A percentile compares a stretch with the other conserved stretches of the same genome.
phyloP scores from a whole-genome alignment of 305 asterid species.

The Solanum hybrid region DNA sequence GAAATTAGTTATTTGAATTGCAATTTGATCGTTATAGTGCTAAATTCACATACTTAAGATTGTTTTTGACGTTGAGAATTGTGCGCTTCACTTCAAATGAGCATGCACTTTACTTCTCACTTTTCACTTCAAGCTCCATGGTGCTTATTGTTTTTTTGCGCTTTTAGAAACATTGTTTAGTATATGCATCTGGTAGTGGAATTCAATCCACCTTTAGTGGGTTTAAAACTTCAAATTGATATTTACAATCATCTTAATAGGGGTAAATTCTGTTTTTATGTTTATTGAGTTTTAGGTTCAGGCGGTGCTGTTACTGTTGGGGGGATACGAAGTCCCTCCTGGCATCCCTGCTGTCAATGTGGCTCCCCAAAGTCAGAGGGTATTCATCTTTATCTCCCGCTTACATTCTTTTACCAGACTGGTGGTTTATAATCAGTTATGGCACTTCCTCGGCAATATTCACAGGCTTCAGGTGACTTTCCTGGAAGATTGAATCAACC shows the following conservation, averaged over 20 bases:
- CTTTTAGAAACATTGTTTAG: background rate
- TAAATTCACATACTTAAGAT: background rate
- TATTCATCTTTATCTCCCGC: slow-evolving; percentile 4
- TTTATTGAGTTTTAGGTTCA: slow-evolving; percentile 26
- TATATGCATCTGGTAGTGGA: background rate
- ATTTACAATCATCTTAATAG: background rate
- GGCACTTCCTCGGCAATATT: slow-evolving; percentile 10
- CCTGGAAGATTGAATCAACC: slow-evolving; percentile 82
- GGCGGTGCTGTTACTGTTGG: slow-evolving; percentile 55
- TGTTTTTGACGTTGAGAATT: background rate
- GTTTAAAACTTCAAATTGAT: background rate
- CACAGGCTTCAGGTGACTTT: slow-evolving; percentile 50
- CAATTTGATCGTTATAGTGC: background rate
- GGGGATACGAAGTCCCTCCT: slow-evolving; percentile 61
- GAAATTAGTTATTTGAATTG: background rate
- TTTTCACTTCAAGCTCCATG: background rate
- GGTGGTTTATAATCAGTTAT: slow-evolving; percentile 7
- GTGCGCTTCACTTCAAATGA: background rate
- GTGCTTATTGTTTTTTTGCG: background rate
- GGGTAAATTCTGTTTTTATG: slow-evolving; percentile 10
- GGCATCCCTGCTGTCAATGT: slow-evolving; percentile 55
- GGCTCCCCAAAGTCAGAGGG: slow-evolving; percentile 68
- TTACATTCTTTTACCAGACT: background rate
- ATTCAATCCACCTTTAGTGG: background rate
- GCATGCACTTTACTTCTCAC: background rate